Evolutionary conservation across 2,329 filamentous ascomycete species (phyloP), one percentile per base, ranked within the genome.

Genomic region (Alternaria brassicicola): DNA sequence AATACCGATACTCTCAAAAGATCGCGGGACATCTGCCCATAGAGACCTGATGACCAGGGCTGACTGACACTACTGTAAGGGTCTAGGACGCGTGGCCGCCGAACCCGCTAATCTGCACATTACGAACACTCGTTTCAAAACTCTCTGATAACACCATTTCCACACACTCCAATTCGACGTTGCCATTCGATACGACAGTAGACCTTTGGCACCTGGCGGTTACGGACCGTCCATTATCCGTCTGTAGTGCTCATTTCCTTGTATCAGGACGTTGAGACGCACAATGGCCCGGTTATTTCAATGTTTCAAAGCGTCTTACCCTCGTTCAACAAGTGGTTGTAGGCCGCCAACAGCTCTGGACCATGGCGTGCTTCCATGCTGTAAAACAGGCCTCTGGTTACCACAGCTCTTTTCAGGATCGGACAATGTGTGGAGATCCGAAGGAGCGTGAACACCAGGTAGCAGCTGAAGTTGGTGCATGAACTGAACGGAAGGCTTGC

Each of bases 391-490:
- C 13, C 8, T 13, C 17, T 13, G 25, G 19, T 43, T 19, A 9
- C 15, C 23, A 13, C 19, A 13, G 35, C 26, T 30, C 21, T 30
- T 19, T 23, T 17, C 36, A 17, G 8, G 25, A 45, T 39, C 49
- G 58, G 54, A 36, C n/a, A 13, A 43, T 33, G 35, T 51, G 55
- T 47, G 59, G 59, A 61, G 59, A 61, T 49, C 59, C 55, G 59
- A 30, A 55, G 15, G 50, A 12, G 45, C 42, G 41, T 23, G 39
- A 52, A 52, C 50, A 33, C 15, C 15, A 45, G 28, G 35, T 52
- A 19, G 28, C 39, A 19, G 39, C 28, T 45, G 50, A 43, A 33
- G 7, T 17, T 23, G 8, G 17, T 46, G 43, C 43, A 46, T 33
- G 30, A 19, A 12, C 2, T 23, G 39, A 25, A 46, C 28, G 15